Percentiles rank a stretch among this genome's conserved stretches.
phyloP scores from a whole-genome alignment of 352 stramenopile genomes.

The Globisporangium uncinulatum region DNA sequence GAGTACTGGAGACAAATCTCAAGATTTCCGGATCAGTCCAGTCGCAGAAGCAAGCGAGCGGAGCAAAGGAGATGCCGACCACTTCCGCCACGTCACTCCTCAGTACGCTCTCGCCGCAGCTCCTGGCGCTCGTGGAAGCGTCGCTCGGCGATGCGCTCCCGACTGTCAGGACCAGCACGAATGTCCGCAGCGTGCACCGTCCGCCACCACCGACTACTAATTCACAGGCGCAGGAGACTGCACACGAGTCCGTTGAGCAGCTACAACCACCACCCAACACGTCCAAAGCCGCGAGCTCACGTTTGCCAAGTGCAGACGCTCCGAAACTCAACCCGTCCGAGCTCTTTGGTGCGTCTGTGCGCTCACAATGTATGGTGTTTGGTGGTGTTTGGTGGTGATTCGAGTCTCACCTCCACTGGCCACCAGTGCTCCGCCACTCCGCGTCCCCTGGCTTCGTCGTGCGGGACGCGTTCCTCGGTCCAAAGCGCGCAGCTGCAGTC shows the following conservation, averaged over 20 bases:
- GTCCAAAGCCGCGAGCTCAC: not conserved
- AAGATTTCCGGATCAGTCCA: too few relatives aligned
- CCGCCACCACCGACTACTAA: not conserved
- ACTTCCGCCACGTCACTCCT: constrained; percentile 25
- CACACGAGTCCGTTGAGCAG: not conserved
- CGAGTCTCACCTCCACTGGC: not conserved
- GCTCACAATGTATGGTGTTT: not conserved
- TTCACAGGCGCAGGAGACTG: not conserved
- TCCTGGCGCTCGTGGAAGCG: constrained; percentile 56
- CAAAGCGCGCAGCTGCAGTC: constrained; percentile 22
- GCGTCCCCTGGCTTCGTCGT: constrained; percentile 52
- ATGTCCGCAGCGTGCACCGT: not conserved
- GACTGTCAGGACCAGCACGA: not conserved
- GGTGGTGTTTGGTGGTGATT: too few relatives aligned
- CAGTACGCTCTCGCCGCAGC: constrained; percentile 50
- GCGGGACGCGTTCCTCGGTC: constrained; percentile 42
- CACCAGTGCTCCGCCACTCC: constrained; percentile 35
- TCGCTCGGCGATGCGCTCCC: constrained; percentile 40
- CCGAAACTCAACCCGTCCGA: constrained; percentile 49
- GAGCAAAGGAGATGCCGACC: too few relatives aligned
- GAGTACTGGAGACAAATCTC: too few relatives aligned
- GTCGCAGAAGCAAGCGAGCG: too few relatives aligned
- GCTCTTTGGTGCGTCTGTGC: constrained; percentile 35
- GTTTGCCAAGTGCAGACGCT: not conserved
- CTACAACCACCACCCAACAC: not conserved